Base-by-base conservation (phyloP, 2,329 filamentous ascomycete species). In the Xylariaceae sp. region DNA sequence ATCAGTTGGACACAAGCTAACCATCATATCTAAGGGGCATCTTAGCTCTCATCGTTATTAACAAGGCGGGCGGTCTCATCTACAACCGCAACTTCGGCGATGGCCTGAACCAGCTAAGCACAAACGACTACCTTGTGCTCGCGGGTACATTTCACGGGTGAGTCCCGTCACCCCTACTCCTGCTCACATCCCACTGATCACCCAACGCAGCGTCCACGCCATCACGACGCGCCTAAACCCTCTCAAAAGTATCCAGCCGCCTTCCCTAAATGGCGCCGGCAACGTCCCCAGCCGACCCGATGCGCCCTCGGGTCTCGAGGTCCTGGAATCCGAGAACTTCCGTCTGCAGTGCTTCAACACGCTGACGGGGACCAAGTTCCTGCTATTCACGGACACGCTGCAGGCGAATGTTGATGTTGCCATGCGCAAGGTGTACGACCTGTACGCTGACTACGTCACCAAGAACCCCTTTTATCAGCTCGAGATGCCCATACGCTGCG, bases 401-500 rank as follows among this genome's bases (percentile, higher is more conserved):
- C 92, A 95, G 77, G 84, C 87, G 53, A 96, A 95, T 70, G 87
- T 95, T 45, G 94, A 97, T 69, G 81, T 85, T 10, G 88, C 93
- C 50, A 87, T 96, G 67, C 83, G 86, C 72, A 88, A 86, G 74
- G 88, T 97, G 69, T 97, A 99, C 74, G 94, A 97, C 74, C 77
- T 97, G 55, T 99, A 97, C 77, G 84, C 90, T 54, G 94, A 99
- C 75, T 97, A 90, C 73, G 94, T 99, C 67, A 97, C 97, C 91
- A 99, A 97, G 81, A 99, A 99, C 74, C 94, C 94, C 0, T 99
- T 99, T 72, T 97, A 97, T 77, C 92, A 94, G 71, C 81, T 96
- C 59, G 94, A 99, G 78, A 99, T 97, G 92, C 94, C 94, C 5
- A 86, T 99, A 56, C 82, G 94, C 62, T 96, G 94, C 76, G 94